Evolutionary conservation across 345 rosid species (phyloP), one percentile per base, ranked within the genome.

Genomic region (Lagerstroemia speciosa): DNA sequence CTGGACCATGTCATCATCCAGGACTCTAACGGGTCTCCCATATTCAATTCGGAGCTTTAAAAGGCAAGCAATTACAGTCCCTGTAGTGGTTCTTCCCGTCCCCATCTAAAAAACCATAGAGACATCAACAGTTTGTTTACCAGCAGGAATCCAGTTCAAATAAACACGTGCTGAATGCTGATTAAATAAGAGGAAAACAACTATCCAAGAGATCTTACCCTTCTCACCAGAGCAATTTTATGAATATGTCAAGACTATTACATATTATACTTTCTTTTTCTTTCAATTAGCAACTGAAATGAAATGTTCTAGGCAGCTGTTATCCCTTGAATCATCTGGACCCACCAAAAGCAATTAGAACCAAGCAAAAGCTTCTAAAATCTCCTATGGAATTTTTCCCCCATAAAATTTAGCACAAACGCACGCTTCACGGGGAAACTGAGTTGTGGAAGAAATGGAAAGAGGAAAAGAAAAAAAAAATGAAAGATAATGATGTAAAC

Each of bases 61-160:
- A 77, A 94, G 96, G 81, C 99, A 94, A 57, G 97, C 99, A 78
- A 93, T 91, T 65, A 91, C 99, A 70, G 99, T 91, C 67, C 97
- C 99, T 67, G 97, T 86, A 29, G 99, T 94, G 19, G 99, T 94
- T 83, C 99, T 91, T 78, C 99, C 99, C 81, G 87, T 91, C 72
- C 99, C 99, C 96, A 94, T 94, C 97, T 93, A 83, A 66, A 74
- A 60, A 27, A 30, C 15, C 46, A 38, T 22, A 33, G 6, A 72
- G 61, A 68, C 22, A 34, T 37, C 31, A 72, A 27, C 33, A 66
- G 34, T 11, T 27, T 27, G 16, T 27, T 58, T 27, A 27, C 63
- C 2, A 11, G 17, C 34, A 30, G 30, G 29, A 53, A n/a, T 11
- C 34, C 32, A 58, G 34, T 58, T 27, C 32, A 27, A 2, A 27